phyloP scores from a whole-genome alignment of 2,329 filamentous ascomycete species.

The Ceratocystis albifundus region DNA sequence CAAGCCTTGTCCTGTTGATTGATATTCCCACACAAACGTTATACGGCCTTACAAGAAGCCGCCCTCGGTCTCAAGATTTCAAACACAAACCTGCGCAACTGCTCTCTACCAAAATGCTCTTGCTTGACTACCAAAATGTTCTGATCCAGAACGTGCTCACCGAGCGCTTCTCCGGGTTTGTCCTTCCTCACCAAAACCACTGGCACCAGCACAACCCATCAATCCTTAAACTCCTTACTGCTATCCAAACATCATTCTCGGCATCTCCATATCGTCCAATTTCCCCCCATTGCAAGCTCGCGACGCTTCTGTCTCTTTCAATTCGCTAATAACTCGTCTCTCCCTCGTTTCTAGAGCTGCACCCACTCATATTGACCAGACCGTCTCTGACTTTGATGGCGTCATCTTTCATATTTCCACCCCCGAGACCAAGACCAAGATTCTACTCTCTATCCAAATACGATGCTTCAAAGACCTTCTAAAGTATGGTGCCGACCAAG shows the following conservation, averaged over 20 bases:
- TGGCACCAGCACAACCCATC: not conserved
- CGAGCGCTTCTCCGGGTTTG: slow-evolving; percentile 79
- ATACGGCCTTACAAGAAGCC: not conserved
- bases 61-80: not conserved
- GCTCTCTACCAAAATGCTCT: slow-evolving; percentile 52
- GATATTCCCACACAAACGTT: not conserved
- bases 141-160: slow-evolving; percentile 92
- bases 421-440: slow-evolving; percentile 84
- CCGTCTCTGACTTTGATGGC: slow-evolving; percentile 97
- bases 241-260: slow-evolving; percentile 4
- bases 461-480: slow-evolving; percentile 90
- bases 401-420: slow-evolving; percentile 98
- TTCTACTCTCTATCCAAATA: slow-evolving; percentile 87
- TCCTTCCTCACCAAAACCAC: slow-evolving; percentile 28
- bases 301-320: not conserved
- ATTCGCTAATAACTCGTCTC: not conserved
- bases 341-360: slow-evolving; percentile 43
- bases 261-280: not conserved
- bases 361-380: slow-evolving; percentile 87
- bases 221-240: not conserved
- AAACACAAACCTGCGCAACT: not conserved
- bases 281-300: not conserved
- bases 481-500: slow-evolving; percentile 80
- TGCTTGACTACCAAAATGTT: slow-evolving; percentile 98
- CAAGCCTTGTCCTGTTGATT: slow-evolving; percentile 15